These are phyloP conservation scores for Leishmania gerbilli DNA, from an alignment of 208 protist species.

Conservation along the genomic window DNA sequence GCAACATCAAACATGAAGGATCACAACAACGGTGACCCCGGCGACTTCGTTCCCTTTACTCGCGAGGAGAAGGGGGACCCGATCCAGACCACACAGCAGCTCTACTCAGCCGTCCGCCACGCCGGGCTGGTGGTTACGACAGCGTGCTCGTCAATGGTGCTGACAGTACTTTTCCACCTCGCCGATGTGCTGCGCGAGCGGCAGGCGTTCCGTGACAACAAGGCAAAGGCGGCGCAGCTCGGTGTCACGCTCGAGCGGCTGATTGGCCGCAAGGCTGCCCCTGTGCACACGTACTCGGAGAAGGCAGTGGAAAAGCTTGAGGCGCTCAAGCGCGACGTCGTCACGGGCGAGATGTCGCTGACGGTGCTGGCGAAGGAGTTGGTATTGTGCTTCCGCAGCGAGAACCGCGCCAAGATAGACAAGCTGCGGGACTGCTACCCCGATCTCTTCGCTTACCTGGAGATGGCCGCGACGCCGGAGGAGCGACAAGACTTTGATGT, in stretches of 20 bases:
- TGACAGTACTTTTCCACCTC: slow-evolving; percentile 46
- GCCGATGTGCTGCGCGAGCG: slow-evolving; percentile 42
- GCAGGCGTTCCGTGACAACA: slow-evolving; percentile 28
- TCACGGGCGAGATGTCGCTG: slow-evolving; percentile 48
- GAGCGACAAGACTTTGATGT: slow-evolving; percentile 36
- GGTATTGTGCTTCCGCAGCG: slow-evolving; percentile 33
- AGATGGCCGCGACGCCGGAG: slow-evolving; percentile 21
- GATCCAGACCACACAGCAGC: slow-evolving; percentile 26
- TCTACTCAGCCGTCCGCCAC: slow-evolving; percentile 46
- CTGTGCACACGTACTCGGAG: slow-evolving; percentile 30
- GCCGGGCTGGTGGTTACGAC: slow-evolving; percentile 43
- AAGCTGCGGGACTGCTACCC: slow-evolving; percentile 32
- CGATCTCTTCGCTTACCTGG: slow-evolving; percentile 35
- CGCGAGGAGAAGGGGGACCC: not conserved
- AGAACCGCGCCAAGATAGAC: slow-evolving; percentile 33
- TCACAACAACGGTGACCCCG: not conserved
- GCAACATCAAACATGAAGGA: not conserved
- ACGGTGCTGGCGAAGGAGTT: slow-evolving; percentile 32
- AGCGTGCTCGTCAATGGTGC: slow-evolving; percentile 52
- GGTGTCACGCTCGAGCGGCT: slow-evolving; percentile 34
- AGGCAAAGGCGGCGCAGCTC: slow-evolving; percentile 23
- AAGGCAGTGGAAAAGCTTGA: slow-evolving; percentile 24
- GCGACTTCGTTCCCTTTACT: not conserved
- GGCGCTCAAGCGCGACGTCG: slow-evolving; percentile 42
- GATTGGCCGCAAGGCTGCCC: slow-evolving; percentile 11